phyloP scores from a whole-genome alignment of 176 grass and related monocot species.

The Ampelocalamus luodianensis region DNA sequence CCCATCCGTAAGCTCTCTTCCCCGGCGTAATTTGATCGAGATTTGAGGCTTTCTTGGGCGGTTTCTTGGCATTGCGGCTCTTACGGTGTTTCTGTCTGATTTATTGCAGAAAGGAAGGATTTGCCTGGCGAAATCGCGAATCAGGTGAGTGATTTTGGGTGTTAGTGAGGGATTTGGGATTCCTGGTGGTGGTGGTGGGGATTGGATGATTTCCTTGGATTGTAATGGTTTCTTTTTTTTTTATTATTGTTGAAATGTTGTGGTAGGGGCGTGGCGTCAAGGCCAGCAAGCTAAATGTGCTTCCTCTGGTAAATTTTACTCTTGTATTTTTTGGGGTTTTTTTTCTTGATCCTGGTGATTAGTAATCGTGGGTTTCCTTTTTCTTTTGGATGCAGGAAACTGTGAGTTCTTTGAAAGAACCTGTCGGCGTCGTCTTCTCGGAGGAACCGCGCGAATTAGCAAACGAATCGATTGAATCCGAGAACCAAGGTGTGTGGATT shows the following conservation, averaged over 20 bases:
- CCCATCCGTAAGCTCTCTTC: constrained; percentile 35
- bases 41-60: constrained; percentile 15
- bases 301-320: constrained; percentile 30
- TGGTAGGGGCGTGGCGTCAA: constrained; percentile 23
- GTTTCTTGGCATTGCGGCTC: constrained; percentile 18
- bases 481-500: constrained; percentile 8
- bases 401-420: constrained; percentile 38
- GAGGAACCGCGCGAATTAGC: background rate
- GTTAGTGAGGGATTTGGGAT: background rate
- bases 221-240: constrained; percentile 19
- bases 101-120: constrained; percentile 23
- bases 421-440: constrained; percentile 14
- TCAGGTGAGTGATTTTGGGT: constrained; percentile 37
- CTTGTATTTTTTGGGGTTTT: background rate
- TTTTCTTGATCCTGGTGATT: background rate
- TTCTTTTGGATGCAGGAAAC: constrained; percentile 40
- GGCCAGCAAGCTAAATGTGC: constrained; percentile 39
- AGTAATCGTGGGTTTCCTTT: background rate
- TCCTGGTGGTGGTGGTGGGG: too few relatives aligned
- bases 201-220: constrained; percentile 18
- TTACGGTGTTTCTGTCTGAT: background rate
- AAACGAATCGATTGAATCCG: constrained; percentile 14
- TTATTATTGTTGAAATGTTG: background rate
- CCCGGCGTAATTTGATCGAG: background rate
- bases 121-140: constrained; percentile 26